Percentiles rank a stretch among this genome's conserved stretches.
Conservation (phyloP, 2,329 filamentous ascomycete genomes). For the Diaporthe longicolla region DNA sequence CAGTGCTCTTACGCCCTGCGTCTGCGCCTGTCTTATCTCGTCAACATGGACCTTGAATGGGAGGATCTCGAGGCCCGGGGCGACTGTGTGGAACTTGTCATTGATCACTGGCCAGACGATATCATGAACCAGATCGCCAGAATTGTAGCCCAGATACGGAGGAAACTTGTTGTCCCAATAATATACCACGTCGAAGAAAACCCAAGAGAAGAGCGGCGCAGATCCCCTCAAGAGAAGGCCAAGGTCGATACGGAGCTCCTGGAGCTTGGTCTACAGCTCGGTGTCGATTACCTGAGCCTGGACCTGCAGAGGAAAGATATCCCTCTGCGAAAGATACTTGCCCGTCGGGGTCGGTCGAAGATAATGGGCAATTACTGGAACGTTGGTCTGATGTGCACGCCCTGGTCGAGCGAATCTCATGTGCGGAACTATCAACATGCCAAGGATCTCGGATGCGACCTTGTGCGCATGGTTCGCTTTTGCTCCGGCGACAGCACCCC, state of each 20-base stretch:
- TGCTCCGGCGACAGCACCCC: slow-evolving; percentile 69
- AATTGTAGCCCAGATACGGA: slow-evolving; percentile 70
- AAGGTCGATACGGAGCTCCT: slow-evolving; percentile 69
- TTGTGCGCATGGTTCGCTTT: slow-evolving; percentile 73
- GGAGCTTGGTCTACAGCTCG: slow-evolving; percentile 74
- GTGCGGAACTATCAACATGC: slow-evolving; percentile 68
- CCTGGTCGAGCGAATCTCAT: slow-evolving; percentile 70
- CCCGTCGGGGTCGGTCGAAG: slow-evolving; percentile 68
- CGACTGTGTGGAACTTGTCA: slow-evolving; percentile 72
- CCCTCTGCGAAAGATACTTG: slow-evolving; percentile 64
- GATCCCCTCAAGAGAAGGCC: slow-evolving; percentile 55
- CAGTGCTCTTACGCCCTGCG: slow-evolving; percentile 73
- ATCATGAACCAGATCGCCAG: slow-evolving; percentile 65
- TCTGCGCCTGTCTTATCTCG: slow-evolving; percentile 71
- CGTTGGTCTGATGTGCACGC: slow-evolving; percentile 59
- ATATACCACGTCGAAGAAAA: slow-evolving; percentile 70
- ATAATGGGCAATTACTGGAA: slow-evolving; percentile 72
- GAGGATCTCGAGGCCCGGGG: slow-evolving; percentile 69
- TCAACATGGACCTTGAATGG: slow-evolving; percentile 65
- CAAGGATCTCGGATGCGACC: slow-evolving; percentile 69
- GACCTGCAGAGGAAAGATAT: slow-evolving; percentile 71
- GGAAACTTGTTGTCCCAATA: slow-evolving; percentile 69
- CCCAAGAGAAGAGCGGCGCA: slow-evolving; percentile 58
- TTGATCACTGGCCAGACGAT: slow-evolving; percentile 69
- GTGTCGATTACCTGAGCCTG: slow-evolving; percentile 75